These are phyloP conservation scores for Xenosphaeropsis pyriputrescens DNA, from an alignment of 2,329 filamentous ascomycete species.

Conservation along the genomic window DNA sequence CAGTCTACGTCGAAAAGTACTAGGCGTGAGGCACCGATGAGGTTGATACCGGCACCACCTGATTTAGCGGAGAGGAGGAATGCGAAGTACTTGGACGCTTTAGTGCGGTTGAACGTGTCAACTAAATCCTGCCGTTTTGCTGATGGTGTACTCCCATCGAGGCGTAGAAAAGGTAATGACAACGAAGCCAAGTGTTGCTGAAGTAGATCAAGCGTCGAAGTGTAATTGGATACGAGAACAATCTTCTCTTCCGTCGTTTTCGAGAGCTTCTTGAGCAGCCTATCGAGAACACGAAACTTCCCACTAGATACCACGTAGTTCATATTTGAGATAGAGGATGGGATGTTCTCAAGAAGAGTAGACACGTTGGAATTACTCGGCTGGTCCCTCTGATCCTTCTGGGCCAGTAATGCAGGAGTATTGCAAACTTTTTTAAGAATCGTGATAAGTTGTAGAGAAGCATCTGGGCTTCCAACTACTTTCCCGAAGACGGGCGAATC, in stretches of 20 bases:
- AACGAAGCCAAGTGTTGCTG: constrained; percentile 43
- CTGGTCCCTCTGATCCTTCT: constrained; percentile 25
- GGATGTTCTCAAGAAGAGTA: constrained; percentile 34
- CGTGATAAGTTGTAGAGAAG: constrained; percentile 53
- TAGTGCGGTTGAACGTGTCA: constrained; percentile 51
- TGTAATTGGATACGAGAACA: constrained; percentile 65
- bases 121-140: constrained; percentile 52
- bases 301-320: constrained; percentile 42
- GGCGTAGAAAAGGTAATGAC: constrained; percentile 46
- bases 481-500: constrained; percentile 46
- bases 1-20: constrained; percentile 63
- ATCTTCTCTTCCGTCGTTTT: constrained; percentile 53
- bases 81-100: constrained; percentile 42
- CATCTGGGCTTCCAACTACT: constrained; percentile 45
- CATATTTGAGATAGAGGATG: constrained; percentile 33
- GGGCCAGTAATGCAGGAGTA: constrained; percentile 45
- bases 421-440: constrained; percentile 65
- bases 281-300: constrained; percentile 54
- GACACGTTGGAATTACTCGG: constrained; percentile 18
- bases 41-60: constrained; percentile 54
- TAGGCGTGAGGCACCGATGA: constrained; percentile 55
- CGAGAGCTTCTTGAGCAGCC: constrained; percentile 44
- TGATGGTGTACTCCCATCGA: constrained; percentile 52
- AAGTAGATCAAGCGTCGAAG: constrained; percentile 54
- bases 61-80: constrained; percentile 62